These are phyloP conservation scores for Backusella westeae DNA, from an alignment of 192 early-diverging fungal genomes.

Conservation along the genomic window DNA sequence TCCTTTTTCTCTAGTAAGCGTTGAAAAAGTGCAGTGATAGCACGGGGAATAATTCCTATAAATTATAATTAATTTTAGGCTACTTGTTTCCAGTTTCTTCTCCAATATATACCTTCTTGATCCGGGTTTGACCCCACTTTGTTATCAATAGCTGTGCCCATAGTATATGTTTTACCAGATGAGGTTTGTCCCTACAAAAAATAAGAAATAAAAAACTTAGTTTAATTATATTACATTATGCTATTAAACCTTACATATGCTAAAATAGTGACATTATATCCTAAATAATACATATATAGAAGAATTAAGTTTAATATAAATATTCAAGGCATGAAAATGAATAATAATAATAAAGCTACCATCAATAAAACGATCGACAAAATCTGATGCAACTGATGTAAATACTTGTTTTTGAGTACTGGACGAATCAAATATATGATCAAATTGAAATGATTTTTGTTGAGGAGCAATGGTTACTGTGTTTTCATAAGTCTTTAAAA, in stretches of 20 bases:
- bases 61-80: neutral
- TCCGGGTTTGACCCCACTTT: conserved; percentile 20
- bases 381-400: conserved; percentile 16
- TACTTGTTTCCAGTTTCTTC: neutral
- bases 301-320: conserved; percentile 5
- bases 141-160: conserved; percentile 69
- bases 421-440: conserved; percentile 28
- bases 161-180: conserved; percentile 93
- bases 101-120: conserved; percentile 29
- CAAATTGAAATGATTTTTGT: conserved; percentile 34
- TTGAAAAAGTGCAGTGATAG: conserved; percentile 61
- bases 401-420: conserved; percentile 37
- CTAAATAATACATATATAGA: conserved; percentile 43
- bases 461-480: conserved; percentile 24
- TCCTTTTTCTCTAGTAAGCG: conserved; percentile 21
- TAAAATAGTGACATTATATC: conserved; percentile 93
- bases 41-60: conserved; percentile 66
- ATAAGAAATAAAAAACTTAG: neutral
- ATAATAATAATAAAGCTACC: conserved; percentile 13
- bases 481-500: conserved; percentile 31
- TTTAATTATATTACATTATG: neutral
- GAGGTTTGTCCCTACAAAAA: conserved; percentile 73
- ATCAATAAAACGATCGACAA: conserved; percentile 34
- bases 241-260: conserved; percentile 63
- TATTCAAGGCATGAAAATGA: neutral